phyloP scores from a whole-genome alignment of 2,329 filamentous ascomycete species.

The Penicillium sp. region DNA sequence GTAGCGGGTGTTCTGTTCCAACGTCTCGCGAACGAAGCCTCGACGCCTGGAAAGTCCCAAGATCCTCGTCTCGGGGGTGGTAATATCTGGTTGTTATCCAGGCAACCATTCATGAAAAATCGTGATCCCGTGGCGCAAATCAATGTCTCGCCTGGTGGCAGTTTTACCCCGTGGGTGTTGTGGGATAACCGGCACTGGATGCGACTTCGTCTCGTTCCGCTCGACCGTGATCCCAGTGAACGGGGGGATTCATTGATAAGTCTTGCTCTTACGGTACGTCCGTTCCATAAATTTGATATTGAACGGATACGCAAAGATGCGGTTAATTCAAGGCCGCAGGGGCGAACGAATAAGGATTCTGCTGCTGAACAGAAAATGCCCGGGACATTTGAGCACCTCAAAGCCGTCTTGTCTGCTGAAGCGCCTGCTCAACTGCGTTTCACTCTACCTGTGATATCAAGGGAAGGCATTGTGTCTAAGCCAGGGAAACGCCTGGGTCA shows the following conservation, averaged over 20 bases:
- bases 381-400: constrained; percentile 6
- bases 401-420: constrained; percentile 23
- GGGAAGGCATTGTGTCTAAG: constrained; percentile 6
- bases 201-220: constrained; percentile 38
- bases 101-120: constrained; percentile 37
- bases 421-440: constrained; percentile 40
- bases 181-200: constrained; percentile 60
- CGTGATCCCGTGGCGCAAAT: constrained; percentile 23
- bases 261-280: constrained; percentile 40
- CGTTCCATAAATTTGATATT: constrained; percentile 36
- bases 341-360: background rate
- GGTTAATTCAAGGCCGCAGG: background rate
- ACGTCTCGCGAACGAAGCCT: constrained; percentile 30
- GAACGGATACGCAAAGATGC: constrained; percentile 17
- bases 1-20: constrained; percentile 51
- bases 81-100: constrained; percentile 40
- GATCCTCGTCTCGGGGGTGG: background rate
- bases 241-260: background rate
- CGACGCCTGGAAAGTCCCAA: background rate
- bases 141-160: constrained; percentile 12
- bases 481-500: background rate
- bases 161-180: constrained; percentile 26
- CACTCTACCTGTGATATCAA: constrained; percentile 42
- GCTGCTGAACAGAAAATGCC: background rate
- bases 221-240: background rate